These are phyloP conservation scores for Drosera spatulata DNA, from an alignment of 179 eudicot genomes.

Conservation along the genomic window DNA sequence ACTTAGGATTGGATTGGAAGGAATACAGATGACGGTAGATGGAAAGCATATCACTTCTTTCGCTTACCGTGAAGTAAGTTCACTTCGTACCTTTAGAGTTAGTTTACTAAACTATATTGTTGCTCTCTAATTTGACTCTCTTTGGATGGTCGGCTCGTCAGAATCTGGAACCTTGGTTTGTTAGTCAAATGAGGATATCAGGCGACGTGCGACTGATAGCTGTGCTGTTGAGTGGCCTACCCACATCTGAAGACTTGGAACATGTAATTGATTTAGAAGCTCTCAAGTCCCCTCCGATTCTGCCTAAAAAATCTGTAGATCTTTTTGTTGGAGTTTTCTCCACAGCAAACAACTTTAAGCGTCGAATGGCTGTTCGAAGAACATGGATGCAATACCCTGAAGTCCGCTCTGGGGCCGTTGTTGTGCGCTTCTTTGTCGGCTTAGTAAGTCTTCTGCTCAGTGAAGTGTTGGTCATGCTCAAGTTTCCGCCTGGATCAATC, in stretches of 20 bases:
- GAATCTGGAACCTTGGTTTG: conserved; percentile 97
- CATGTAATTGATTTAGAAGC: conserved; percentile 72
- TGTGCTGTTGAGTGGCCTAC: conserved; percentile 79
- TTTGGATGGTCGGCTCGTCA: conserved; percentile 15
- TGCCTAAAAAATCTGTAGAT: conserved; percentile 30
- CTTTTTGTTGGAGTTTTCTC: conserved; percentile 88
- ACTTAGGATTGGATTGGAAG: conserved; percentile 79
- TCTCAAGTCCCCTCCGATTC: conserved; percentile 56
- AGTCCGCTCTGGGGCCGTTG: conserved; percentile 81
- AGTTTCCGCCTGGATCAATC: background rate
- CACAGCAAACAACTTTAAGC: conserved; percentile 91
- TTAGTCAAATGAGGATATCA: conserved; percentile 72
- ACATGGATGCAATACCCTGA: conserved; percentile 94
- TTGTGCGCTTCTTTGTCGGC: conserved; percentile 95
- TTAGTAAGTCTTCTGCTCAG: conserved; percentile 47
- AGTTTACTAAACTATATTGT: no score
- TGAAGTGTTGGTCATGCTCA: background rate
- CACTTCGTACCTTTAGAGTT: background rate
- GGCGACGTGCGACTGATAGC: conserved; percentile 72
- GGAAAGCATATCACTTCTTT: conserved; percentile 92
- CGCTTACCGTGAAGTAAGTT: conserved; percentile 77
- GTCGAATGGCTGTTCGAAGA: conserved; percentile 92
- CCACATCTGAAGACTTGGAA: conserved; percentile 86
- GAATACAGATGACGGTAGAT: conserved; percentile 95
- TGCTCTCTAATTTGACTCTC: background rate